Percentiles rank a stretch among this genome's conserved stretches.
Conservation (phyloP, 208 protist genomes). For the Acanthamoeba sp. region DNA sequence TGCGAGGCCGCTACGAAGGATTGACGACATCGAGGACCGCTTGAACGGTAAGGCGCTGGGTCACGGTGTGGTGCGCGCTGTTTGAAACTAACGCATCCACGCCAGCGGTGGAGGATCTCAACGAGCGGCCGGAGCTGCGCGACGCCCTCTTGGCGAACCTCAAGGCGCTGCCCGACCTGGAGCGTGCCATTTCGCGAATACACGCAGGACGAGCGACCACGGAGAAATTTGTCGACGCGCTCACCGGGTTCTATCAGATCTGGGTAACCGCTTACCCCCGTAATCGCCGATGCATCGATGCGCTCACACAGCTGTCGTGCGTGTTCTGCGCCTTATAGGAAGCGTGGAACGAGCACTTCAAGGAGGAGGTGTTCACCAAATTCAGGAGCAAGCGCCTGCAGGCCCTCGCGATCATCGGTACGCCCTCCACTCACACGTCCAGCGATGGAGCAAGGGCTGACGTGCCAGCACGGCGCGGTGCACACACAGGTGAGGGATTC, state of each 20-base stretch:
- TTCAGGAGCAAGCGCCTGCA: constrained; percentile 62
- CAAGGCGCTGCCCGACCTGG: constrained; percentile 61
- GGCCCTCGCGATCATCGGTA: neutral
- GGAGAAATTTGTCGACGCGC: constrained; percentile 60
- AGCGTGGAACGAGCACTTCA: constrained; percentile 39
- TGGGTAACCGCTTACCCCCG: constrained; percentile 20
- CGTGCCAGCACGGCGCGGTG: too few relatives aligned
- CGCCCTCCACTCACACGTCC: neutral
- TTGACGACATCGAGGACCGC: constrained; percentile 77
- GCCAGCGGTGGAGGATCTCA: constrained; percentile 73
- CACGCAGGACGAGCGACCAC: constrained; percentile 70
- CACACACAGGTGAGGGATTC: neutral
- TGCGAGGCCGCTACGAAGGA: constrained; percentile 73
- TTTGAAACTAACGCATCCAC: too few relatives aligned
- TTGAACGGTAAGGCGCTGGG: constrained; percentile 55
- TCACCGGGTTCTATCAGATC: constrained; percentile 73
- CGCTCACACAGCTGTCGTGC: neutral
- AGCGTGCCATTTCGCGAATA: constrained; percentile 78
- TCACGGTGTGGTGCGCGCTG: too few relatives aligned
- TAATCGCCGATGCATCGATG: too few relatives aligned
- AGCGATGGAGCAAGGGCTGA: neutral
- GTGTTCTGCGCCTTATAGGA: neutral
- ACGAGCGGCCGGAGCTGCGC: constrained; percentile 17
- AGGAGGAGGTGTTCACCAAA: neutral
- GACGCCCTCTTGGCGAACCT: neutral